These are phyloP conservation scores for Agrocybe praecox DNA, from an alignment of 768 basidiomycete species.

Conservation along the genomic window DNA sequence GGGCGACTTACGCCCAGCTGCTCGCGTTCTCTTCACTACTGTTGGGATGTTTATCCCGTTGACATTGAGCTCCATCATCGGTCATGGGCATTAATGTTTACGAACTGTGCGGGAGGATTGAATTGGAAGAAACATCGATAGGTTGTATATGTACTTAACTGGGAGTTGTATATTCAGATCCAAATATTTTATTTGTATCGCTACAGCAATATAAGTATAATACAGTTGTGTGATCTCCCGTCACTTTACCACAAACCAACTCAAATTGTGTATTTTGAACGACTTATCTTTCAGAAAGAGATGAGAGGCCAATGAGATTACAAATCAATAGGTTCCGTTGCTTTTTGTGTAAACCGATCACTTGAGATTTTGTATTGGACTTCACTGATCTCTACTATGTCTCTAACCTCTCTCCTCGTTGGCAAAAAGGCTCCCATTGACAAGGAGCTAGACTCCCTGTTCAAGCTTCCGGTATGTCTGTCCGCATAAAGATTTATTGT, in stretches of 20 bases:
- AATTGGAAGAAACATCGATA: background rate
- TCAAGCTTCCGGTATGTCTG: constrained; percentile 48
- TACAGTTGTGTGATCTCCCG: too few relatives aligned
- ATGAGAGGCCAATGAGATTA: background rate
- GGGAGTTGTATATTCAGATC: too few relatives aligned
- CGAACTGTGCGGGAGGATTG: background rate
- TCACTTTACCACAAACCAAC: too few relatives aligned
- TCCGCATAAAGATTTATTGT: too few relatives aligned
- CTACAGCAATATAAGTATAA: too few relatives aligned
- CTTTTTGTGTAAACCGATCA: constrained; percentile 4
- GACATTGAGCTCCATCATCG: constrained; percentile 57
- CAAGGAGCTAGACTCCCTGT: constrained; percentile 63
- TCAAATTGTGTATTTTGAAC: too few relatives aligned
- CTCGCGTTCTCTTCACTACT: constrained; percentile 56
- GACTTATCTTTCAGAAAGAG: too few relatives aligned
- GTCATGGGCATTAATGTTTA: constrained; percentile 53
- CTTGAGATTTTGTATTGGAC: background rate
- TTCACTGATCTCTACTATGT: constrained; percentile 38
- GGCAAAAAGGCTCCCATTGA: constrained; percentile 47
- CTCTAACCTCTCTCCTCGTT: constrained; percentile 57
- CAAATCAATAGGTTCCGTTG: background rate
- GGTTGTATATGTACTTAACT: too few relatives aligned
- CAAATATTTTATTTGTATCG: too few relatives aligned
- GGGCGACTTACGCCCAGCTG: constrained; percentile 44
- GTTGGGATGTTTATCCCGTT: constrained; percentile 76